phyloP scores from a whole-genome alignment of 176 grass and related monocot genomes.

The Carex scoparia region DNA sequence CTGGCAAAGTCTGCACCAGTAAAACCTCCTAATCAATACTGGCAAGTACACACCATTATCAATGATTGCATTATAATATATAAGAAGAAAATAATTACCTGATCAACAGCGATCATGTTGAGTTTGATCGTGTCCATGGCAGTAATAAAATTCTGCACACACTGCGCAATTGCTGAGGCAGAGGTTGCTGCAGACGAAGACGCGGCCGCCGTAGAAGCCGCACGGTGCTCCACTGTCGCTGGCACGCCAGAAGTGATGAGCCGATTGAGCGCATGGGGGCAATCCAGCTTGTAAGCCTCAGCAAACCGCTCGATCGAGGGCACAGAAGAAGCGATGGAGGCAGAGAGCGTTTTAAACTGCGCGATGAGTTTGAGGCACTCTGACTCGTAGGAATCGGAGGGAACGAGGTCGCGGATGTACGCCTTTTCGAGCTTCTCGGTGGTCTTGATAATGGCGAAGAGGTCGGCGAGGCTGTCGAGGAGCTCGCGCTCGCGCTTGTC shows the following conservation, averaged over 20 bases:
- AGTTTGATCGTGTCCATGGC: slow-evolving; percentile 95
- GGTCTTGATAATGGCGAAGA: slow-evolving; percentile 90
- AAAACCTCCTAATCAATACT: background rate
- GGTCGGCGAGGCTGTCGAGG: slow-evolving; percentile 86
- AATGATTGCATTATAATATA: background rate
- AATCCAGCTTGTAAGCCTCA: slow-evolving; percentile 81
- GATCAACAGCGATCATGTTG: slow-evolving; percentile 90
- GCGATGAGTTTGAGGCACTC: slow-evolving; percentile 98
- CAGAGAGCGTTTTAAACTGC: slow-evolving; percentile 83
- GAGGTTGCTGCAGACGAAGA: slow-evolving; percentile 30
- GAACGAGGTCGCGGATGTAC: slow-evolving; percentile 89
- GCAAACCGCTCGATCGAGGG: slow-evolving; percentile 67
- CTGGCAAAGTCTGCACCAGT: background rate
- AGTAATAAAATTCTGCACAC: slow-evolving; percentile 49
- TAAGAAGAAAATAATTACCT: background rate
- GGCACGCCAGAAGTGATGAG: slow-evolving; percentile 59
- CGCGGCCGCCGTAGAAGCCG: no score
- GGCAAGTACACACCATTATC: background rate
- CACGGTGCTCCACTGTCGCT: no score
- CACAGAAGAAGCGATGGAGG: slow-evolving; percentile 64
- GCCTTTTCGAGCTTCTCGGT: slow-evolving; percentile 96
- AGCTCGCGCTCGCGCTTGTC: slow-evolving; percentile 92
- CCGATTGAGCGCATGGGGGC: slow-evolving; percentile 78
- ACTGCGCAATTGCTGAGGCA: slow-evolving; percentile 26
- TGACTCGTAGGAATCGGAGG: slow-evolving; percentile 82